Evolutionary conservation across 2,329 filamentous ascomycete genomes (phyloP).

Genomic region (Aspergillus tanneri): DNA sequence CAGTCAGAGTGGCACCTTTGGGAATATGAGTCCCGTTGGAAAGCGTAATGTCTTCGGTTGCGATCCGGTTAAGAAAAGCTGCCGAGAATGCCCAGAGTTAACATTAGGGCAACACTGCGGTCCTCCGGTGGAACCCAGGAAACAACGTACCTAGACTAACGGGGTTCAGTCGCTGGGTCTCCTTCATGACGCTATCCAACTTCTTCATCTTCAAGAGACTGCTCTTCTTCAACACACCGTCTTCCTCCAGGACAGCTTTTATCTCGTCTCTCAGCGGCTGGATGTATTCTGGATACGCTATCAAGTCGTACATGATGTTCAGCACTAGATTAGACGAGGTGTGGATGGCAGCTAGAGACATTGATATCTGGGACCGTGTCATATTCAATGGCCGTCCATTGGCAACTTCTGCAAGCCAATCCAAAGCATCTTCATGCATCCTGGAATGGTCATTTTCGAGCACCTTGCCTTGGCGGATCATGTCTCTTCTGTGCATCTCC

Average conservation of each 20-base stretch:
- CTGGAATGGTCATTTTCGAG: constrained; percentile 15
- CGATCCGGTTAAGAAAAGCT: constrained; percentile 30
- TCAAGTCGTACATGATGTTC: constrained; percentile 56
- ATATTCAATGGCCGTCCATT: constrained; percentile 17
- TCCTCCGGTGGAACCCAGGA: too few species aligned
- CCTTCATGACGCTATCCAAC: constrained; percentile 39
- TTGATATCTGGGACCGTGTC: constrained; percentile 24
- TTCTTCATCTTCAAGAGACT: constrained; percentile 35
- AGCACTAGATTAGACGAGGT: constrained; percentile 39
- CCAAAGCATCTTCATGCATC: constrained; percentile 26
- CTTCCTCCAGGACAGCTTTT: constrained; percentile 41
- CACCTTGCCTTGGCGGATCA: constrained; percentile 24
- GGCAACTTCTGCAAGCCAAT: constrained; percentile 29
- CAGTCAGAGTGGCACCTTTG: constrained; percentile 25
- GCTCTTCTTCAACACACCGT: constrained; percentile 38
- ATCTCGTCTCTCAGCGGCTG: constrained; percentile 55
- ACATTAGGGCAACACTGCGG: too few species aligned
- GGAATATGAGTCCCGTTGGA: constrained; percentile 33
- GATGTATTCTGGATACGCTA: constrained; percentile 52
- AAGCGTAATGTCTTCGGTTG: constrained; percentile 23
- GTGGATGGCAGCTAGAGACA: constrained; percentile 35
- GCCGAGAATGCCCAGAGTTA: too few species aligned
- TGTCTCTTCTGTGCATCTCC: constrained; percentile 25
- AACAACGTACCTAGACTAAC: constrained; percentile 23
- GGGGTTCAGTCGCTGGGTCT: constrained; percentile 32